Conservation (phyloP, 2,329 filamentous ascomycete genomes). For the Sporothrix luriei region DNA sequence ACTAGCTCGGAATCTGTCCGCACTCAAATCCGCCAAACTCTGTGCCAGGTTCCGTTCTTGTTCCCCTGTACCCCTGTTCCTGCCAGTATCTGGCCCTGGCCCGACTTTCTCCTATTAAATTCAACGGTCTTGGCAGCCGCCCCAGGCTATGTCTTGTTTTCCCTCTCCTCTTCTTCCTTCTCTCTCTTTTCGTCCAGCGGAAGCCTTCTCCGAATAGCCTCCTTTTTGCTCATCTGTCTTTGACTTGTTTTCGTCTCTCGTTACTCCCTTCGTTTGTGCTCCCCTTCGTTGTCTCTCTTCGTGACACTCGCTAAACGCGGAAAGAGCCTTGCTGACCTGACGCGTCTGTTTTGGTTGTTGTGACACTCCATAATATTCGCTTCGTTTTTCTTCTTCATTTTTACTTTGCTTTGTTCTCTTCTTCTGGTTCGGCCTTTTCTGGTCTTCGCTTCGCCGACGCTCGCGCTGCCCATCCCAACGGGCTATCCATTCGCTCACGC, state of each 20-base stretch:
- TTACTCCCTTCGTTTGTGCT: slow-evolving; percentile 1
- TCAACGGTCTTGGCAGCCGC: slow-evolving; percentile 28
- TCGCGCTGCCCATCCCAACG: slow-evolving; percentile 10
- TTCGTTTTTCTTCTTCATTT: not conserved
- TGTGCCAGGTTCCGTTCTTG: slow-evolving; percentile 15
- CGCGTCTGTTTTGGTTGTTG: slow-evolving; percentile 7
- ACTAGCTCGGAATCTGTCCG: slow-evolving; percentile 4
- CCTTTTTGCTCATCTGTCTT: not conserved
- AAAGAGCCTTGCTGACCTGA: slow-evolving; percentile 2
- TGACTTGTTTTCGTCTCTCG: slow-evolving; percentile 25
- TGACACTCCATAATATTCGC: not conserved
- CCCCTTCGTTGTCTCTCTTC: slow-evolving; percentile 21
- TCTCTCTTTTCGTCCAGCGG: slow-evolving; percentile 22
- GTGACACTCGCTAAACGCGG: slow-evolving; percentile 28
- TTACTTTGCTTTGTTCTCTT: slow-evolving; percentile 5
- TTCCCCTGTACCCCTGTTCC: not conserved
- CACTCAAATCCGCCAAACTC: slow-evolving; percentile 3
- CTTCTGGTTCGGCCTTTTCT: not conserved
- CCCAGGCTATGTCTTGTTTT: slow-evolving; percentile 6
- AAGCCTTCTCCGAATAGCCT: slow-evolving; percentile 23
- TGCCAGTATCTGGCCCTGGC: not conserved
- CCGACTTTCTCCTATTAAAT: slow-evolving; percentile 1
- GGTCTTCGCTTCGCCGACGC: slow-evolving; percentile 1
- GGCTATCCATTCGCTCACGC: slow-evolving; percentile 23
- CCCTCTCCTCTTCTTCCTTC: not conserved